Evolutionary conservation across 148 eudicot species (phyloP), one percentile per base, ranked within the genome.

Genomic region (Chenopodium berlandieri): DNA sequence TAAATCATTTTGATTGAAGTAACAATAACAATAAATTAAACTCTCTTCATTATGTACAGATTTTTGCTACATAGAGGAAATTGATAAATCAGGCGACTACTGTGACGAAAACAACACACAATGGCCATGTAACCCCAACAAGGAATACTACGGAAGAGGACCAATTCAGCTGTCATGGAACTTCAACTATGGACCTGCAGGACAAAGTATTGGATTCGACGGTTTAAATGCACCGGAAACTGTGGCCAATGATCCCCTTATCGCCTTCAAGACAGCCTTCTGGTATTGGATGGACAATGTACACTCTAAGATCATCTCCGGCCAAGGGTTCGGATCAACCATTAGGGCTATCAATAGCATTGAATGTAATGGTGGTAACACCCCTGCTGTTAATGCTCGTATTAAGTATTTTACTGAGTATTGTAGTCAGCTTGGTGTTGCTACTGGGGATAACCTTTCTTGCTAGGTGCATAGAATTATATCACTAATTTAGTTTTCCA

Each of bases 11-110:
- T 40, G 44, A 40, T 40, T 8, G 7, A 40, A 40, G 44, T 40
- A 6, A 5, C 0, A 40, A 40, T 40, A 0, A 40, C 30, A 27
- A 27, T 27, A 27, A 1, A 7, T 0, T 17, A 12, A 64, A 75
- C 66, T n/a, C 17, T 27, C 62, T 25, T 73, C 40, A 27, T 27
- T 27, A 27, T 50, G 12, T 23, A 75, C 80, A 90, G 93, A 82
- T 48, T 89, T 89, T 82, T 90, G 93, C 87, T 76, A 82, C 79
- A 86, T 88, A 82, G 87, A 90, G 30, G 93, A 90, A 77, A 83
- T 83, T 6, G 75, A 82, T 72, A 91, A 91, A 2, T 64, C 89
- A 19, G 58, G 71, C 22, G 83, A 86, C 86, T 91, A 91, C 25
- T 91, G 93, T 54, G 79, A 91, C 27, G 23, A 75, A 22, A 71